Evolutionary conservation across 192 early-diverging fungal genomes (phyloP).

Genomic region (Backusella australiensis): DNA sequence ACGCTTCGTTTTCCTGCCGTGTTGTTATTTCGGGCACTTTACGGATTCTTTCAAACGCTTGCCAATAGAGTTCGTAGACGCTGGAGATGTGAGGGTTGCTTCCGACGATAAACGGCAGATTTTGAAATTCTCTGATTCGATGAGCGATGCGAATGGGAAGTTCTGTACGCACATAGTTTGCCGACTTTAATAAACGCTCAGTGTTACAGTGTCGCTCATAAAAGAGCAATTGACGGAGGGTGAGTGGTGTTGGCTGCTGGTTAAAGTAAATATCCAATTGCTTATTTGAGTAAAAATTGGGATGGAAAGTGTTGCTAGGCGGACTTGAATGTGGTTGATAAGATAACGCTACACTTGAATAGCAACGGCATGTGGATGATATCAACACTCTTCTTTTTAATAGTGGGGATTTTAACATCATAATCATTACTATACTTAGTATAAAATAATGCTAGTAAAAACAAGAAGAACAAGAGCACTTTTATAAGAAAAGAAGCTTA

Average conservation of each 20-base stretch:
- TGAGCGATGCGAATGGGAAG: slow-evolving; percentile 92
- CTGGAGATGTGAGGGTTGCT: slow-evolving; percentile 82
- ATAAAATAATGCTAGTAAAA: not conserved
- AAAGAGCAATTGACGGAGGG: slow-evolving; percentile 87
- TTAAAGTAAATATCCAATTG: slow-evolving; percentile 82
- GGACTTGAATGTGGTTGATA: not conserved
- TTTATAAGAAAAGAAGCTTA: not conserved
- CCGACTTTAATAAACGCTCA: slow-evolving; percentile 80
- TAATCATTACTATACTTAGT: not conserved
- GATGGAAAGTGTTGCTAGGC: slow-evolving; percentile 17
- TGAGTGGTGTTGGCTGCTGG: slow-evolving; percentile 80
- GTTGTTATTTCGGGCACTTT: slow-evolving; percentile 69
- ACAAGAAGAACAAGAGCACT: not conserved
- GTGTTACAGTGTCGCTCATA: slow-evolving; percentile 87
- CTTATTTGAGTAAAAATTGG: slow-evolving; percentile 86
- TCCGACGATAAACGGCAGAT: slow-evolving; percentile 91
- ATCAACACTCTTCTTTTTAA: not conserved
- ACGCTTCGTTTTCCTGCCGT: slow-evolving; percentile 78
- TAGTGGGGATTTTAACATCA: not conserved
- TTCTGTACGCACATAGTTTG: slow-evolving; percentile 91
- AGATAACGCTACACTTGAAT: not conserved
- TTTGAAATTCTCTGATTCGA: slow-evolving; percentile 91
- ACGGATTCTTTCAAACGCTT: slow-evolving; percentile 84
- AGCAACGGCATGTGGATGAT: not conserved
- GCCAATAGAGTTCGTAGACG: slow-evolving; percentile 90